phyloP scores from a whole-genome alignment of 176 grass and related monocot species.

The Melocanna baccifera region DNA sequence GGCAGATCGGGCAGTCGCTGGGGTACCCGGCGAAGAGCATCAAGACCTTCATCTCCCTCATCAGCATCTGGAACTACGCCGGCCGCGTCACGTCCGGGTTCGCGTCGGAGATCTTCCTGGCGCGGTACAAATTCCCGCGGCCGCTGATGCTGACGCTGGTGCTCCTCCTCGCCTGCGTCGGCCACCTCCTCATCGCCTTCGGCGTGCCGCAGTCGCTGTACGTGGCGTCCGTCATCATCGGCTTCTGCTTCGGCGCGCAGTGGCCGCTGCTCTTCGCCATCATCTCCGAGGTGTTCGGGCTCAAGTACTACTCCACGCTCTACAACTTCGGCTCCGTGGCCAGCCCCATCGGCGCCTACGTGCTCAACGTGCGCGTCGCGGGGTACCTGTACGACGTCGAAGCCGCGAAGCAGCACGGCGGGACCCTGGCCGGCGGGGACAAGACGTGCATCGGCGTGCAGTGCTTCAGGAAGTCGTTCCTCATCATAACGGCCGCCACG shows the following conservation, averaged over 20 bases:
- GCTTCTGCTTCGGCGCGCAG: constrained; percentile 80
- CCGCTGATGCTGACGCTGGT: constrained; percentile 57
- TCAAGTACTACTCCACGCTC: constrained; percentile 88
- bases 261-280: constrained; percentile 79
- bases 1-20: constrained; percentile 63
- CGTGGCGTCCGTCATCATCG: constrained; percentile 46
- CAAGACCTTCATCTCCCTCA: constrained; percentile 73
- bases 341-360: constrained; percentile 69
- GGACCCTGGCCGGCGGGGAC: constrained; percentile 7
- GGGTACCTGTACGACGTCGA: constrained; percentile 61
- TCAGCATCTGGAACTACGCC: constrained; percentile 91
- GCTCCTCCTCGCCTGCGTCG: constrained; percentile 61
- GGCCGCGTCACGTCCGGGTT: constrained; percentile 58
- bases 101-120: constrained; percentile 53
- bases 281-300: constrained; percentile 78
- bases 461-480: constrained; percentile 55
- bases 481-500: constrained; percentile 59
- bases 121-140: constrained; percentile 54
- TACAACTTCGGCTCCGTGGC: constrained; percentile 71
- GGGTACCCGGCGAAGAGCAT: constrained; percentile 56
- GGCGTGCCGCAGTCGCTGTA: constrained; percentile 56
- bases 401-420: constrained; percentile 49
- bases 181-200: constrained; percentile 78
- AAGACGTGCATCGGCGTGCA: constrained; percentile 57
- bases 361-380: constrained; percentile 58